Evolutionary conservation across 2,329 filamentous ascomycete genomes (phyloP), one percentile per base, ranked within the genome.

Genomic region (Aphanocladium album): DNA sequence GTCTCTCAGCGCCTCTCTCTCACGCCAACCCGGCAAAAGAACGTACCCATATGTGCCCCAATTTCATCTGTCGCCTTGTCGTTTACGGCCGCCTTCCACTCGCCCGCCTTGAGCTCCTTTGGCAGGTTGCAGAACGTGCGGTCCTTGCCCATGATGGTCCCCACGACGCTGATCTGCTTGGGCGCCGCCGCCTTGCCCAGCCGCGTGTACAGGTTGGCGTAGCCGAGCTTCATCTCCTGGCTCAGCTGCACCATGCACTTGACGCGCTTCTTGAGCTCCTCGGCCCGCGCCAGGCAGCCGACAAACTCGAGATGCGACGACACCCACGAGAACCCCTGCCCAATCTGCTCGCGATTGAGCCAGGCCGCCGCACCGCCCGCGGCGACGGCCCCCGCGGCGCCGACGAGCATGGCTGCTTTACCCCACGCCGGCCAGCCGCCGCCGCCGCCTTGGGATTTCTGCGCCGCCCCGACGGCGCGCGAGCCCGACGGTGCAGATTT

Each of bases 261-360:
- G 11, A 96, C 81, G 35, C 95, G 85, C 69, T 86, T 83, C 66
- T 87, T 86, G 65, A 98, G 79, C 70, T 96, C 92, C 67, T 93
- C 89, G 5, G 86, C 86, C n/a, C 90, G 86, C 52, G 90, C 89
- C 8, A 99, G 82, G 69, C 91, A 96, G 2, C 92, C 91, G 1
- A 98, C 90, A 69, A 98, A 99, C 73, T 95, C 90, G 27, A 99
- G 84, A 74, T 99, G 95, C 39, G 90, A 95, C 17, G 89, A 86
- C 16, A 90, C 90, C 92, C 93, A 98, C 11, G 80, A 80, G 77
- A 88, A 88, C 8, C 93, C 89, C 62, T 88, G 82, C 2, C 83
- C 84, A 63, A 98, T 85, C 64, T 91, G 87, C 35, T 96, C 90
- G 59, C 91, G 85, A 68, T 95, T 92, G 68, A 89, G 80, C 77